These are phyloP conservation scores for Phytopythium sindhum DNA, from an alignment of 352 stramenopile species.

Conservation along the genomic window DNA sequence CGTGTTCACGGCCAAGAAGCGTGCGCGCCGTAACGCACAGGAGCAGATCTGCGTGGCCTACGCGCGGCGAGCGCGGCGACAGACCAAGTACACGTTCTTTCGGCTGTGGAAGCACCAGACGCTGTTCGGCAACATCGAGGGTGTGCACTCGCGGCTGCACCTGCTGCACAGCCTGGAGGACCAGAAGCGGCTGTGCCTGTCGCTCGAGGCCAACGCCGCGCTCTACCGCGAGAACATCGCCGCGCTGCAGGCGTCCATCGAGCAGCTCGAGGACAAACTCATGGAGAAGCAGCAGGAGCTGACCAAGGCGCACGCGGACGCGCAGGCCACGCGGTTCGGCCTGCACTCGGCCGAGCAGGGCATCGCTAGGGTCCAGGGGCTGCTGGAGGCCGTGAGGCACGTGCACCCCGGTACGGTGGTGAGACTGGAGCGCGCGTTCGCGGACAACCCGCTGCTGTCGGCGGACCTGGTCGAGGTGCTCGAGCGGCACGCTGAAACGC, in stretches of 20 bases:
- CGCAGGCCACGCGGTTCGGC: conserved; percentile 60
- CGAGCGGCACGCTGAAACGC: conserved; percentile 40
- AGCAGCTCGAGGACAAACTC: conserved; percentile 51
- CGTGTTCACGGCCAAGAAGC: conserved; percentile 34
- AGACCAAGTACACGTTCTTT: conserved; percentile 80
- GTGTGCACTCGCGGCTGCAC: conserved; percentile 60
- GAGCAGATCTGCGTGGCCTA: conserved; percentile 70
- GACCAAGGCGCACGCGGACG: conserved; percentile 47
- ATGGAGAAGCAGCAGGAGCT: conserved; percentile 68
- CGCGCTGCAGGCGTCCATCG: conserved; percentile 51
- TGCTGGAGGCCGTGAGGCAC: conserved; percentile 64
- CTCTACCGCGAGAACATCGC: conserved; percentile 64
- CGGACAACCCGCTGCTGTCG: conserved; percentile 59
- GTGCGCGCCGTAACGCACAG: conserved; percentile 39
- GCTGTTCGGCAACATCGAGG: conserved; percentile 67
- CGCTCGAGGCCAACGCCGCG: conserved; percentile 50
- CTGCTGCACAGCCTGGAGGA: conserved; percentile 67
- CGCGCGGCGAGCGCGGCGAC: conserved; percentile 48
- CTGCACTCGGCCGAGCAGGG: conserved; percentile 72
- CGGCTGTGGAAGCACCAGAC: conserved; percentile 78
- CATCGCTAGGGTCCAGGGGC: conserved; percentile 63
- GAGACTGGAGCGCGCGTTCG: conserved; percentile 65
- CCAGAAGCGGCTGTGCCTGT: conserved; percentile 73
- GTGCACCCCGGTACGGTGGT: conserved; percentile 68
- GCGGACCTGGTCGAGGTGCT: conserved; percentile 62